phyloP scores from a whole-genome alignment of 2,329 filamentous ascomycete species.

The Verticillium klebahnii region DNA sequence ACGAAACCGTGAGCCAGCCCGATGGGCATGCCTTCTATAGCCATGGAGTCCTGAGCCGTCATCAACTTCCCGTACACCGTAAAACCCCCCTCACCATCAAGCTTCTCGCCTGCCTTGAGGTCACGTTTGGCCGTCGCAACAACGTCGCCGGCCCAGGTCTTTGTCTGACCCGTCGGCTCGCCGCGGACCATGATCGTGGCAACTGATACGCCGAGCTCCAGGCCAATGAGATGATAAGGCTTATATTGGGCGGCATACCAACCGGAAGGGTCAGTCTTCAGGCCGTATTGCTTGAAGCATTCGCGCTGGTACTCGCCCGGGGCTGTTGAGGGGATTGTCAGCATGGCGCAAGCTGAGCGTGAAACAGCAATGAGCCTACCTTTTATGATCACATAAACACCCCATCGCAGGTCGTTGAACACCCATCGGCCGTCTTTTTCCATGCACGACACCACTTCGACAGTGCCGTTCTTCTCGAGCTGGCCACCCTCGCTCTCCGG shows the following conservation, averaged over 20 bases:
- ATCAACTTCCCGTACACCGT: slow-evolving; percentile 39
- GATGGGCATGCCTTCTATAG: slow-evolving; percentile 35
- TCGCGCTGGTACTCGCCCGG: slow-evolving; percentile 34
- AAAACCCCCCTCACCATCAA: slow-evolving; percentile 40
- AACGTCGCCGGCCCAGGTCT: slow-evolving; percentile 37
- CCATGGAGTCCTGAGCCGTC: slow-evolving; percentile 32
- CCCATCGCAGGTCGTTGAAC: slow-evolving; percentile 35
- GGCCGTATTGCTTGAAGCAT: slow-evolving; percentile 38
- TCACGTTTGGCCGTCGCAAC: slow-evolving; percentile 41
- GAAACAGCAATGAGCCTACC: slow-evolving; percentile 5
- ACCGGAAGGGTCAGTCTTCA: slow-evolving; percentile 35
- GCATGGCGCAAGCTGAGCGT: neutral
- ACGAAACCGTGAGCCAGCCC: slow-evolving; percentile 36
- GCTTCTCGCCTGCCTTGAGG: slow-evolving; percentile 43
- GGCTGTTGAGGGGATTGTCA: slow-evolving; percentile 9
- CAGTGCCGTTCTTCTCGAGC: slow-evolving; percentile 33
- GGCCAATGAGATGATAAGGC: slow-evolving; percentile 41
- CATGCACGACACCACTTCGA: slow-evolving; percentile 40
- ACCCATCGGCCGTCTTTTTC: slow-evolving; percentile 35
- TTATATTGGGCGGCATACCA: slow-evolving; percentile 40
- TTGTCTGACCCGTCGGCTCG: slow-evolving; percentile 39
- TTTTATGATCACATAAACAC: slow-evolving; percentile 40
- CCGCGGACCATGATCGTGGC: slow-evolving; percentile 39
- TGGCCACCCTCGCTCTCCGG: slow-evolving; percentile 35
- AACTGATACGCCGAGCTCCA: slow-evolving; percentile 38